Evolutionary conservation across 345 rosid species (phyloP).

Genomic region (Reutealis trisperma): DNA sequence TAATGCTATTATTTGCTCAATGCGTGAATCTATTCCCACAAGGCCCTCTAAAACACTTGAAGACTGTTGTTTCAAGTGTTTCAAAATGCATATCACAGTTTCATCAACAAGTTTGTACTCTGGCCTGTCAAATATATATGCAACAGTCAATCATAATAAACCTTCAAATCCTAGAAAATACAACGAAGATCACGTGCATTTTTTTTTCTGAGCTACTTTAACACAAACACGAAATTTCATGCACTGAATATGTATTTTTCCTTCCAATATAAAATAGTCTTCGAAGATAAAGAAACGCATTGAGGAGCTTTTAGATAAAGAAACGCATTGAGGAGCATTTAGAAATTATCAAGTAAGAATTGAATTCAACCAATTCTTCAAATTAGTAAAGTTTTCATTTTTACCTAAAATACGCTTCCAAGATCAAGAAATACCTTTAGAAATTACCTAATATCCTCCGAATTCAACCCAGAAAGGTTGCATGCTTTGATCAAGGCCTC

Average conservation of each 20-base stretch:
- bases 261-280: background rate
- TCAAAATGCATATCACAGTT: background rate
- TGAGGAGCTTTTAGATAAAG: too few species aligned
- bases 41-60: background rate
- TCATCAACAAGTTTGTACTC: constrained; percentile 15
- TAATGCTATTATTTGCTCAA: background rate
- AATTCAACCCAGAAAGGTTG: background rate
- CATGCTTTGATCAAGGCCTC: background rate
- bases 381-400: too few species aligned
- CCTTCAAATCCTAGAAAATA: background rate
- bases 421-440: too few species aligned
- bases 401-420: too few species aligned
- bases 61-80: background rate
- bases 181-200: background rate
- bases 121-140: constrained; percentile 13
- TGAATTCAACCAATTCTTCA: too few species aligned
- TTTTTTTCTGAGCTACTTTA: background rate
- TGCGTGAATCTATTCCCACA: constrained; percentile 19
- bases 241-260: background rate
- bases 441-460: background rate
- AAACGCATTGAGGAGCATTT: too few species aligned
- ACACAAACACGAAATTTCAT: too few species aligned
- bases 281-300: too few species aligned
- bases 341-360: too few species aligned
- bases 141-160: background rate